These are phyloP conservation scores for Corylus americana DNA, from an alignment of 306 rosid genomes.

Conservation along the genomic window DNA sequence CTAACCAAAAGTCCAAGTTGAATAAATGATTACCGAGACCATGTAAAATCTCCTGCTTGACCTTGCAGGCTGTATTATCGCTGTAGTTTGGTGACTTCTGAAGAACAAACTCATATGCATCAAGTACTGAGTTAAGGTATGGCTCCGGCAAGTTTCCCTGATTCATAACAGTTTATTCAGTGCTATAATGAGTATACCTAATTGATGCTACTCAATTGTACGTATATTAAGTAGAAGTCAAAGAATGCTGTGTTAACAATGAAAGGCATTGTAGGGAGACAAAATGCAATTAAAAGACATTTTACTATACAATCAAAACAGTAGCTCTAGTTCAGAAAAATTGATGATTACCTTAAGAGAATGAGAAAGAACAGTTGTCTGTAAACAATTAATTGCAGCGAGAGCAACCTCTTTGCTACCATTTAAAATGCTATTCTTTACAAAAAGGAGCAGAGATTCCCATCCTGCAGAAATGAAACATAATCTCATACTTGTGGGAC, in stretches of 20 bases:
- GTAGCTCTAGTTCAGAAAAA: conserved; percentile 11
- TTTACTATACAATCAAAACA: conserved; percentile 29
- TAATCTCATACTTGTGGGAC: conserved; percentile 15
- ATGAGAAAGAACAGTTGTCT: conserved; percentile 82
- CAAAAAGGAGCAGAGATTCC: conserved; percentile 87
- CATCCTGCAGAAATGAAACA: conserved; percentile 64
- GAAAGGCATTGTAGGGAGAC: conserved; percentile 15
- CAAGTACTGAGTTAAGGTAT: conserved; percentile 78
- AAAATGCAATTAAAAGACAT: conserved; percentile 1
- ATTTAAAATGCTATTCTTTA: conserved; percentile 71
- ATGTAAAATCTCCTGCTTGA: conserved; percentile 92
- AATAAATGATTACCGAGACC: conserved; percentile 78
- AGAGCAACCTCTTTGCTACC: conserved; percentile 97
- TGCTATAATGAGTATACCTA: conserved; percentile 27
- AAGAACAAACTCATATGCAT: conserved; percentile 76
- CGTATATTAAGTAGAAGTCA: conserved; percentile 21
- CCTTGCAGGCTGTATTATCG: conserved; percentile 67
- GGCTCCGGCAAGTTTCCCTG: conserved; percentile 89
- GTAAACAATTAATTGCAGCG: conserved; percentile 91
- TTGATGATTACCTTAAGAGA: conserved; percentile 68
- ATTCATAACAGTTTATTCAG: conserved; percentile 39
- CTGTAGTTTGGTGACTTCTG: conserved; percentile 62
- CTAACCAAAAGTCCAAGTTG: conserved; percentile 8
- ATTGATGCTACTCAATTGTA: conserved; percentile 23
- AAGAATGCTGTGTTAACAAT: not conserved